These are phyloP conservation scores for Thelonectria discophora DNA, from an alignment of 2,329 filamentous ascomycete species.

Conservation along the genomic window DNA sequence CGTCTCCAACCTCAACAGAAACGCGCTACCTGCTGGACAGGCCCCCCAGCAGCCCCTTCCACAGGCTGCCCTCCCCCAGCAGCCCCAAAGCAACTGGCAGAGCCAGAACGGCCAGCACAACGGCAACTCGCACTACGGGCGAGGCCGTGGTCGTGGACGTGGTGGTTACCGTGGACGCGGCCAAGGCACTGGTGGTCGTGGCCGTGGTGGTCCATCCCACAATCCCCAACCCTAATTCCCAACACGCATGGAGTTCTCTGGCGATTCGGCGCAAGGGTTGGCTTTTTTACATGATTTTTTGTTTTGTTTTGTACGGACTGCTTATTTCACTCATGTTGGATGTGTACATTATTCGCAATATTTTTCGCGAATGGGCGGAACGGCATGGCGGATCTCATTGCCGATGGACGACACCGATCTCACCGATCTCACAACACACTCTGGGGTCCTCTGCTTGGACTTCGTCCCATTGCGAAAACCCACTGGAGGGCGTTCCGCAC, in stretches of 20 bases:
- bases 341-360: conserved; percentile 54
- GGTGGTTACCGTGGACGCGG: conserved; percentile 52
- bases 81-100: conserved; percentile 54
- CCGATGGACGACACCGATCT: conserved; percentile 43
- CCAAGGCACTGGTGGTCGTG: conserved; percentile 46
- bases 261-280: conserved; percentile 34
- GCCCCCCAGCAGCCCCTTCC: conserved; percentile 43
- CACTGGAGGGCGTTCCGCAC: conserved; percentile 30
- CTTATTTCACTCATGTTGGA: conserved; percentile 48
- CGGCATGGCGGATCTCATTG: conserved; percentile 47
- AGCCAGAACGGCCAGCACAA: conserved; percentile 50
- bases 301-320: conserved; percentile 43
- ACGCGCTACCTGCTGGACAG: conserved; percentile 41
- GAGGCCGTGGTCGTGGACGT: conserved; percentile 50
- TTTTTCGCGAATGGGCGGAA: conserved; percentile 49
- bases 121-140: conserved; percentile 47
- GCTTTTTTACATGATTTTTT: conserved; percentile 43
- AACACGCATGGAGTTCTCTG: conserved; percentile 42
- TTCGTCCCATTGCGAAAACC: conserved; percentile 29
- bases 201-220: conserved; percentile 47
- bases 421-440: conserved; percentile 34
- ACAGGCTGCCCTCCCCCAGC: conserved; percentile 45
- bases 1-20: conserved; percentile 59
- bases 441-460: conserved; percentile 26
- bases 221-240: conserved; percentile 48